Evolutionary conservation across 2,329 filamentous ascomycete genomes (phyloP).

Genomic region (Penicillium griseofulvum): DNA sequence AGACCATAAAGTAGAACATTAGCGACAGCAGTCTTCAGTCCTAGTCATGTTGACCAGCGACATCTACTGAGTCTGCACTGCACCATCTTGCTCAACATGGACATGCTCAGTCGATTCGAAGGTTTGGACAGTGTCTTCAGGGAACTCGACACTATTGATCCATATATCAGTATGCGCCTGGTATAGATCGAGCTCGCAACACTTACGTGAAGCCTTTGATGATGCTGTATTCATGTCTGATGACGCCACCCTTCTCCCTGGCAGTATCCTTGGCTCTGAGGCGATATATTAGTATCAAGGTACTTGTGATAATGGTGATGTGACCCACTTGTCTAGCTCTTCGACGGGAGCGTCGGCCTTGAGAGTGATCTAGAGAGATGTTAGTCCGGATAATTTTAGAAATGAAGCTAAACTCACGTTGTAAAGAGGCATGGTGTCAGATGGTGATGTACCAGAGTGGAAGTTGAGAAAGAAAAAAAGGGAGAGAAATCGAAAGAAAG

Average conservation of each 20-base stretch:
- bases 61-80: slow-evolving; percentile 68
- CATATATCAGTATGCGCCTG: neutral
- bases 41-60: neutral
- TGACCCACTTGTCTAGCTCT: slow-evolving; percentile 65
- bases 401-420: slow-evolving; percentile 30
- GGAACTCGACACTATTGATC: slow-evolving; percentile 65
- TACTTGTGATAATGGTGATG: neutral
- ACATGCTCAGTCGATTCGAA: slow-evolving; percentile 70
- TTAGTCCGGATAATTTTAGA: neutral
- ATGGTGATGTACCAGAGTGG: neutral
- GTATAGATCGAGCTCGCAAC: neutral
- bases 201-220: slow-evolving; percentile 93
- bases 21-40: neutral
- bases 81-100: slow-evolving; percentile 72
- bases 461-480: neutral
- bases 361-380: slow-evolving; percentile 66
- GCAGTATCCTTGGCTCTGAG: slow-evolving; percentile 73
- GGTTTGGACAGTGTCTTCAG: slow-evolving; percentile 62
- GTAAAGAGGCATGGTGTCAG: slow-evolving; percentile 37
- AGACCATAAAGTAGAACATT: neutral
- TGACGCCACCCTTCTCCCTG: slow-evolving; percentile 73
- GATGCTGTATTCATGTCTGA: slow-evolving; percentile 77
- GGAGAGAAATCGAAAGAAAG: neutral
- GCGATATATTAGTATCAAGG: slow-evolving; percentile 11
- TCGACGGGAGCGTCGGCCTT: slow-evolving; percentile 66